phyloP scores from a whole-genome alignment of 2,329 filamentous ascomycete genomes.

The Thelonectria discophora region DNA sequence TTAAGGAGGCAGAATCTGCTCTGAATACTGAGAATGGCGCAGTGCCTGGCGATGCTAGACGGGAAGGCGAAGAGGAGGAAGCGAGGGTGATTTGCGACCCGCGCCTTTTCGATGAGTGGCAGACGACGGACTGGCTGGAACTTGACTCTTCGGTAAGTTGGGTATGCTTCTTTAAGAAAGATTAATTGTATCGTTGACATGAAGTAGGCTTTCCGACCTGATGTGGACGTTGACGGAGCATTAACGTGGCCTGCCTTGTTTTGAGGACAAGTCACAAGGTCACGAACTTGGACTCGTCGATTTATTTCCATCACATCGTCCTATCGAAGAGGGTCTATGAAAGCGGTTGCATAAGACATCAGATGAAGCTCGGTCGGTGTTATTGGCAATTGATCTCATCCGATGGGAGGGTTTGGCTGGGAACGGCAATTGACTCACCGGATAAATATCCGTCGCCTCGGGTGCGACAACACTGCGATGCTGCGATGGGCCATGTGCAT shows the following conservation, averaged over 20 bases:
- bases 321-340: too few relatives aligned
- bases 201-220: slow-evolving; percentile 24
- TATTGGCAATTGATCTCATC: too few relatives aligned
- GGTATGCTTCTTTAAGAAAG: too few relatives aligned
- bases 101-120: slow-evolving; percentile 28
- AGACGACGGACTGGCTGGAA: slow-evolving; percentile 32
- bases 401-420: too few relatives aligned
- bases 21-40: background rate
- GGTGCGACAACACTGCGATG: too few relatives aligned
- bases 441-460: too few relatives aligned
- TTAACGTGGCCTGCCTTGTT: slow-evolving; percentile 26
- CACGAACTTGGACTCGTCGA: too few relatives aligned
- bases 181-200: background rate
- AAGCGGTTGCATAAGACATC: too few relatives aligned
- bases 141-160: slow-evolving; percentile 34
- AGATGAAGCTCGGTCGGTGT: too few relatives aligned
- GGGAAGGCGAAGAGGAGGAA: background rate
- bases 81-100: background rate
- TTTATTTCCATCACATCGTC: too few relatives aligned
- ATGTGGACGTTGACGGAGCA: slow-evolving; percentile 17
- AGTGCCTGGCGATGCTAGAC: background rate
- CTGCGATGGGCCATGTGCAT: too few relatives aligned
- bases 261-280: background rate
- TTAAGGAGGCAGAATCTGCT: background rate
- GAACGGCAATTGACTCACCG: too few relatives aligned